A percentile compares a stretch with the other conserved stretches of the same genome.
These are phyloP conservation scores for Tricholoma sp. DNA, from an alignment of 768 basidiomycete genomes.

Conservation along the genomic window DNA sequence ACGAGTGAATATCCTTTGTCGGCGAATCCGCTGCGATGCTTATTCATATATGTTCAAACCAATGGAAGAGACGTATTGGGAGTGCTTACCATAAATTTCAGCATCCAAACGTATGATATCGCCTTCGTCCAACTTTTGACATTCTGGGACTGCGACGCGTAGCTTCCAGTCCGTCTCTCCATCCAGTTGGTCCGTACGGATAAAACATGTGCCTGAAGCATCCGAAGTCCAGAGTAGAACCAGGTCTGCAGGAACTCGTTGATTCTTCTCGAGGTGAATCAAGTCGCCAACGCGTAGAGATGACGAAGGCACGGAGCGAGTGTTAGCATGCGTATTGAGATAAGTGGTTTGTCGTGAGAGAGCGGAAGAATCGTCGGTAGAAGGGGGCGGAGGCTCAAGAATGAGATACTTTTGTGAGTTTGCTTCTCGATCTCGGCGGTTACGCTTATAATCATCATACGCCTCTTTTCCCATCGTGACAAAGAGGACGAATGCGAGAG, in stretches of 20 bases:
- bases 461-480: constrained; percentile 99
- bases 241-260: constrained; percentile 93
- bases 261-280: constrained; percentile 91
- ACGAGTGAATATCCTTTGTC: constrained; percentile 94
- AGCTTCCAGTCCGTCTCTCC: constrained; percentile 99
- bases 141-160: constrained; percentile 79
- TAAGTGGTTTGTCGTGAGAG: constrained; percentile 33
- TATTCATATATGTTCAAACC: constrained; percentile 13
- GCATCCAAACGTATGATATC: constrained; percentile 69
- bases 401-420: constrained; percentile 91
- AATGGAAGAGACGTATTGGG: not conserved
- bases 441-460: constrained; percentile 95
- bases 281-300: constrained; percentile 88
- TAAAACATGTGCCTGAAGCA: constrained; percentile 89
- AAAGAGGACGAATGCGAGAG: constrained; percentile 88
- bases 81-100: constrained; percentile 75
- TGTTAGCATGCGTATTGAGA: constrained; percentile 43
- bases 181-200: constrained; percentile 95
- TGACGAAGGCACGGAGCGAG: constrained; percentile 83
- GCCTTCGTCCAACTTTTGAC: constrained; percentile 62
- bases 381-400: constrained; percentile 50
- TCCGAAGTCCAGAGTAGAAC: constrained; percentile 87
- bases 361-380: constrained; percentile 26
- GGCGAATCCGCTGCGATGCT: constrained; percentile 75
- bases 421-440: constrained; percentile 88